Base-by-base conservation (phyloP, 768 basidiomycete genomes). In the Omphalotus guepiniiformis region DNA sequence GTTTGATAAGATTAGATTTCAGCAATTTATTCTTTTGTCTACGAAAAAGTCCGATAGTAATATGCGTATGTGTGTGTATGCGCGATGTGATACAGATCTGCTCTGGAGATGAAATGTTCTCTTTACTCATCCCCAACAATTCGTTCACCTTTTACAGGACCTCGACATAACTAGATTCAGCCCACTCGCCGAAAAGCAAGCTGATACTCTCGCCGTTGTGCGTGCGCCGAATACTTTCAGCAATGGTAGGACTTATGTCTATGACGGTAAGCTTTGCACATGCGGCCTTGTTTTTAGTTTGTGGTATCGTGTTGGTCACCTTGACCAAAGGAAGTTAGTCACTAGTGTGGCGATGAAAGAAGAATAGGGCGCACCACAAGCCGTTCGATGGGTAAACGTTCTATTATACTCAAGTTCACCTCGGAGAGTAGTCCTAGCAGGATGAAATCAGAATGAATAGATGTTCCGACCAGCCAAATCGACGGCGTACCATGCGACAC, bases 281-380 rank as follows among this genome's bases (percentile, higher is more conserved):
- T 26, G 63, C 59, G 3, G 56, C 66, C 55, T 78, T 71, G 55
- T 93, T 84, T 45, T 82, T 73, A 39, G 62, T 75, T 73, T 96
- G 93, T 15, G 93, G 93, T 50, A 95, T 84, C 12, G 94, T 91
- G 68, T 99, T 99, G 39, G 96, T 96, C 29, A 97, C 93, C 84
- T 92, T 29, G 57, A 28, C n/a, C n/a, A 50, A 50, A 30, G 28
- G 30, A 37, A 35, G 25, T 28, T 13, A 46, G 29, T 21, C 21
- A 28, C 18, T 34, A 21, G 16, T 23, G 38, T 26, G 18, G 11
- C 6, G 16, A 15, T 21, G 23, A 22, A 42, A 26, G 42, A 30
- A 21, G 38, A 39, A 25, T 5, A 12, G 26, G 30, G 70, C 87
- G 38, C 62, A 92, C 92, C 64, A 99, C 89, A 50, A 99, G 80